Evolutionary conservation across 164 flowering plant species (phyloP).

Genomic region (Vitis riparia): DNA sequence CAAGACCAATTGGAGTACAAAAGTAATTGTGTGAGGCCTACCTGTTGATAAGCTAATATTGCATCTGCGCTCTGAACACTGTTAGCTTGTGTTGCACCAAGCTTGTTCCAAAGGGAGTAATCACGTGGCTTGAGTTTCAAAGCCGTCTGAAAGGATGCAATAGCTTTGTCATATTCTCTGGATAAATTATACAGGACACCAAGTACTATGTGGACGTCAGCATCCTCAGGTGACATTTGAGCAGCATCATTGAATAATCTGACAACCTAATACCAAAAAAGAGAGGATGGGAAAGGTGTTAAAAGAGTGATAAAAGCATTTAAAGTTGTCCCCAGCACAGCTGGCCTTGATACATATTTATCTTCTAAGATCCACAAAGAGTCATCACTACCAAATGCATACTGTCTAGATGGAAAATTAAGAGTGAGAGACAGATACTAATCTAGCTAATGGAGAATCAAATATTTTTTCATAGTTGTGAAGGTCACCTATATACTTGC

Average conservation of each 20-base stretch:
- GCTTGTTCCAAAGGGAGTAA: constrained; percentile 98
- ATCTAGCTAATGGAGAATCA: too few relatives aligned
- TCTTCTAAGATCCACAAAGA: too few relatives aligned
- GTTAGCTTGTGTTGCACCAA: constrained; percentile 98
- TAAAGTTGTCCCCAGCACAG: not conserved
- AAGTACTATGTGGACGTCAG: constrained; percentile 92
- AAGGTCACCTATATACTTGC: too few relatives aligned
- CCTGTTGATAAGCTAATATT: constrained; percentile 91
- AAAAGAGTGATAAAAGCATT: not conserved
- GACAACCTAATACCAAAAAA: constrained; percentile 52
- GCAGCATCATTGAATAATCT: constrained; percentile 85
- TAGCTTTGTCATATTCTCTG: constrained; percentile 91
- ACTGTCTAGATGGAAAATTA: too few relatives aligned
- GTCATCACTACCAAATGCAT: too few relatives aligned
- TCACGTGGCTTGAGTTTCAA: constrained; percentile 88
- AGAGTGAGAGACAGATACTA: too few relatives aligned
- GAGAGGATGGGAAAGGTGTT: not conserved
- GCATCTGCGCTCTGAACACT: constrained; percentile 98
- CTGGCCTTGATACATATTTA: too few relatives aligned
- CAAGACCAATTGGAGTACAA: too few relatives aligned
- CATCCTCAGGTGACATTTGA: constrained; percentile 87
- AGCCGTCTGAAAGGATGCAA: constrained; percentile 74
- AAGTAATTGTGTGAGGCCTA: constrained; percentile 12
- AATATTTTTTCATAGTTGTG: too few relatives aligned
- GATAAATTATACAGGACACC: constrained; percentile 90